Percentiles rank a stretch among this genome's conserved stretches.
Evolutionary conservation across 495 filamentous ascomycete species (phyloP).

Genomic region (Beverwykella pulmonaria): DNA sequence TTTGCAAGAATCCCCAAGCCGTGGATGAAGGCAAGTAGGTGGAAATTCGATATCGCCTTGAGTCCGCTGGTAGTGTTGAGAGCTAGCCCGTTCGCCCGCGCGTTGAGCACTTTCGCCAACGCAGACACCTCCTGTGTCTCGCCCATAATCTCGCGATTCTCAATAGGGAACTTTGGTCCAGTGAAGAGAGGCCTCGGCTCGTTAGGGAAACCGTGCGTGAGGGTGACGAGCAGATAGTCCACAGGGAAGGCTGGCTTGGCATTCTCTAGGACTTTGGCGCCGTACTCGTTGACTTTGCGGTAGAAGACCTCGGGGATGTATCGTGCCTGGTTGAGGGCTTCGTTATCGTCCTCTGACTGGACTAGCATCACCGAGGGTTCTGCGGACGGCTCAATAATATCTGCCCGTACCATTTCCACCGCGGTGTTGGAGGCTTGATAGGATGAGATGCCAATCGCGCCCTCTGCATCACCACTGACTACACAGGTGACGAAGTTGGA

Average conservation of each 20-base stretch:
- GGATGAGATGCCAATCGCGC: constrained; percentile 82
- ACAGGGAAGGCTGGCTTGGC: constrained; percentile 95
- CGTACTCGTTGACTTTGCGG: constrained; percentile 93
- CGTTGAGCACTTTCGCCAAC: constrained; percentile 63
- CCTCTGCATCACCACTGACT: constrained; percentile 85
- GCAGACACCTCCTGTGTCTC: constrained; percentile 73
- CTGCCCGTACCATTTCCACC: constrained; percentile 93
- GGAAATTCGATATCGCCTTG: constrained; percentile 83
- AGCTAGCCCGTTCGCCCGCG: constrained; percentile 54
- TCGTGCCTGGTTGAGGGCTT: constrained; percentile 65
- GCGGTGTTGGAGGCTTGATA: constrained; percentile 95
- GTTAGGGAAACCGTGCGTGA: constrained; percentile 95
- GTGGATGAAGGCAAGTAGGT: constrained; percentile 85
- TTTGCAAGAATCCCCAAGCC: constrained; percentile 78
- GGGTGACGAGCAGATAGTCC: constrained; percentile 91
- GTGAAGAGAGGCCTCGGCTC: constrained; percentile 73
- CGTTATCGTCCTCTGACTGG: constrained; percentile 84
- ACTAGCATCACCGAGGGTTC: constrained; percentile 95
- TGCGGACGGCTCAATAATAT: constrained; percentile 92
- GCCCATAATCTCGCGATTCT: constrained; percentile 84
- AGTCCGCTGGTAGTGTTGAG: constrained; percentile 59
- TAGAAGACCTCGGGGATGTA: constrained; percentile 99
- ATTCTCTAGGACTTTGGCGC: constrained; percentile 92
- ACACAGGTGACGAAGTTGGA: constrained; percentile 98
- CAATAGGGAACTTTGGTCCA: constrained; percentile 74